phyloP scores from a whole-genome alignment of 2,329 filamentous ascomycete genomes.

The Pseudogymnoascus pannorum region DNA sequence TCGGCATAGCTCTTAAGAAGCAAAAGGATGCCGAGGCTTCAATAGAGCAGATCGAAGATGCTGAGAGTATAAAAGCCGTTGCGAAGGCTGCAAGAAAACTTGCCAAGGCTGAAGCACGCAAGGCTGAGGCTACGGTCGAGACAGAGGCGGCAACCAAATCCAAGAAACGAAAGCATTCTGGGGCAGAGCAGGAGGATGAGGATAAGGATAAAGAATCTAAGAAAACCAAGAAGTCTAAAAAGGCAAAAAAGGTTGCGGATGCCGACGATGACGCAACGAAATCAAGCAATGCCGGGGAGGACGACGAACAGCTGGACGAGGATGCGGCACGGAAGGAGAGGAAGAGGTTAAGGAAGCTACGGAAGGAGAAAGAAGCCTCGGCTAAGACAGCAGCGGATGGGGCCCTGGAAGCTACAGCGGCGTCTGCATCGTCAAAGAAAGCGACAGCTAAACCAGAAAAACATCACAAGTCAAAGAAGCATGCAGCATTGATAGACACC shows the following conservation, averaged over 20 bases:
- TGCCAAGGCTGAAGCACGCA: conserved; percentile 19
- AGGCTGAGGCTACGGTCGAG: conserved; percentile 19
- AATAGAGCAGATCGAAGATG: conserved; percentile 42
- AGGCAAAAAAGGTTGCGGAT: conserved; percentile 9
- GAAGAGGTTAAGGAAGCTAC: conserved; percentile 13
- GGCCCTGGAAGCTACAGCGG: neutral
- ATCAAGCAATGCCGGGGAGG: conserved; percentile 9
- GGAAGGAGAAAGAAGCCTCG: conserved; percentile 5
- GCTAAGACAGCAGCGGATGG: neutral
- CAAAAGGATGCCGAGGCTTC: conserved; percentile 24
- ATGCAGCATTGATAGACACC: neutral
- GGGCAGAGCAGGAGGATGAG: conserved; percentile 14
- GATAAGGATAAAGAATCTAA: neutral
- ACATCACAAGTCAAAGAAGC: conserved; percentile 12
- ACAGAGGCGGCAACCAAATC: conserved; percentile 15
- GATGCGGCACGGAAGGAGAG: conserved; percentile 12
- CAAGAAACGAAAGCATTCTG: conserved; percentile 18
- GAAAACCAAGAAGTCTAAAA: conserved; percentile 12
- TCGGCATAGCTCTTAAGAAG: neutral
- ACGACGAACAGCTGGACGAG: conserved; percentile 11
- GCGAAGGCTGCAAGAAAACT: conserved; percentile 20
- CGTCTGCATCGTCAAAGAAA: conserved; percentile 12
- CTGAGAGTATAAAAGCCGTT: conserved; percentile 26
- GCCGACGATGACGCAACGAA: conserved; percentile 10
- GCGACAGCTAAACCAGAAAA: conserved; percentile 14